Evolutionary conservation across 78 protist genomes (phyloP), one percentile per base, ranked within the genome.

Genomic region (Anaeramoeba flamelloides): DNA sequence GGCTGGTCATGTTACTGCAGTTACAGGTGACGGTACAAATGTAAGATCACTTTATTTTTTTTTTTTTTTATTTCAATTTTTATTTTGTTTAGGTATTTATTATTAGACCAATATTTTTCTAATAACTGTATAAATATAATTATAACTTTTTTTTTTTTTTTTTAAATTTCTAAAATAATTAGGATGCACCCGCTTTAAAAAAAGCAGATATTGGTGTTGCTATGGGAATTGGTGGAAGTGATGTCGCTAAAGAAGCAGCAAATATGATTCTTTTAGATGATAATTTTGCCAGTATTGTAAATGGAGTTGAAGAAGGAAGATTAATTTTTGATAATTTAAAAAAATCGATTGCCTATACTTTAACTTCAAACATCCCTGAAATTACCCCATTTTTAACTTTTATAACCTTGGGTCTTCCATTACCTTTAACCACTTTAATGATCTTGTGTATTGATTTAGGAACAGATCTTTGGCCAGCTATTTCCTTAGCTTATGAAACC

Each of bases 111-210:
- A n/a, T n/a, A n/a, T n/a, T n/a, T n/a, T n/a, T n/a, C n/a, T n/a
- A n/a, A n/a, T n/a, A n/a, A n/a, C n/a, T n/a, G n/a, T n/a, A n/a
- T n/a, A n/a, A n/a, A n/a, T n/a, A n/a, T n/a, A n/a, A n/a, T n/a
- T n/a, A n/a, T n/a, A n/a, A n/a, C n/a, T n/a, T n/a, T n/a, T n/a
- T n/a, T n/a, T n/a, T n/a, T n/a, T n/a, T n/a, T n/a, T n/a, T n/a
- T n/a, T n/a, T n/a, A n/a, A n/a, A n/a, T n/a, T n/a, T n/a, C n/a
- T n/a, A n/a, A n/a, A n/a, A n/a, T n/a, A n/a, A n/a, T n/a, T n/a
- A n/a, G n/a, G 99, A 96, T 84, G 37, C 96, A 2, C 38, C 96
- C 8, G 99, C 99, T 2, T 86, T 94, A 31, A 87, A 87, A 76
- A 40, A 79, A 76, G 99, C 99, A 8, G 89, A 94, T 82, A 90